Conservation (phyloP, 2,329 filamentous ascomycete genomes). For the Venturia carpophila region DNA sequence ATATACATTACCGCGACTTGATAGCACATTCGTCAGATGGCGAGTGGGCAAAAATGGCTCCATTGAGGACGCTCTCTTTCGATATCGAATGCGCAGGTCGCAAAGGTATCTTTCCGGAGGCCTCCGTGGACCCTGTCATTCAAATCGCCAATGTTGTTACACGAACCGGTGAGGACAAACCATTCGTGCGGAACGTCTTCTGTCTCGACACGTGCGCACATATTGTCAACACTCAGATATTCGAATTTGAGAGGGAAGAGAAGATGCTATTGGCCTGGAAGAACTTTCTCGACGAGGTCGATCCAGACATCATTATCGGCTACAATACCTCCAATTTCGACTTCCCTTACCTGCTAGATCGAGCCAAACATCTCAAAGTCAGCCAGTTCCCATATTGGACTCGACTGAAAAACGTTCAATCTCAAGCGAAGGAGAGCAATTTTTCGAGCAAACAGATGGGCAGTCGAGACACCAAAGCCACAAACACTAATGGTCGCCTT, state of each 20-base stretch:
- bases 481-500: constrained; percentile 87
- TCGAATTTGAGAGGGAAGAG: constrained; percentile 72
- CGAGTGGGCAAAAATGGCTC: constrained; percentile 97
- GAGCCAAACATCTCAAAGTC: constrained; percentile 77
- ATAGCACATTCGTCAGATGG: constrained; percentile 82
- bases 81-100: constrained; percentile 98
- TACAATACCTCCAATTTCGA: constrained; percentile 99
- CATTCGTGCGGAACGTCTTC: constrained; percentile 94
- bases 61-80: constrained; percentile 84
- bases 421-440: constrained; percentile 68
- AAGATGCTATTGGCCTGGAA: constrained; percentile 92
- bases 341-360: constrained; percentile 88
- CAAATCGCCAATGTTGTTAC: constrained; percentile 97
- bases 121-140: constrained; percentile 86
- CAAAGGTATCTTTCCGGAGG: constrained; percentile 94
- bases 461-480: constrained; percentile 85
- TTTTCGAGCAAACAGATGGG: constrained; percentile 99
- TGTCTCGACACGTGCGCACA: constrained; percentile 85
- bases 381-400: constrained; percentile 79
- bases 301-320: constrained; percentile 95
- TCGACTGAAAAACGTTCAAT: constrained; percentile 62
- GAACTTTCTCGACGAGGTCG: constrained; percentile 79
- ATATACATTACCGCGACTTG: constrained; percentile 72
- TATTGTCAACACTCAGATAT: constrained; percentile 89
- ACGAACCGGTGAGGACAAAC: constrained; percentile 87